Percentiles rank a stretch among this genome's conserved stretches.
Evolutionary conservation across 139 green algal genomes (phyloP).

Genomic region (Closterium sp.): DNA sequence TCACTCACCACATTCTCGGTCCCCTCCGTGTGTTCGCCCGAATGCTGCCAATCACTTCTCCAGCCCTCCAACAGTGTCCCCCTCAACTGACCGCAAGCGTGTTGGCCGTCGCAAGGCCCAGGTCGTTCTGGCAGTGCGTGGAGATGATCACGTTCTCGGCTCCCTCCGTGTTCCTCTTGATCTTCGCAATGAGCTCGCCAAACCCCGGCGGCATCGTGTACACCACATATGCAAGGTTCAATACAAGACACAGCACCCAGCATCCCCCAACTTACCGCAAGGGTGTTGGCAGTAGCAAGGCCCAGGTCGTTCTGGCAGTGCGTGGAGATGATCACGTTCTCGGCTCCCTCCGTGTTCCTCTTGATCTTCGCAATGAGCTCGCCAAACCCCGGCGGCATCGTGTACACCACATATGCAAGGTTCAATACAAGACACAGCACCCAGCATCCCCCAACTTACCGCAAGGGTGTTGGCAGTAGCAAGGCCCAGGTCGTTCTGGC

Average conservation of each 20-base stretch:
- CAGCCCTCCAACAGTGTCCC: too few relatives aligned
- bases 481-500: conserved; percentile 98
- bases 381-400: conserved; percentile 92
- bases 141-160: conserved; percentile 84
- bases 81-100: conserved; percentile 64
- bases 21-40: too few relatives aligned
- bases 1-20: too few relatives aligned
- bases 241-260: too few relatives aligned
- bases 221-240: too few relatives aligned
- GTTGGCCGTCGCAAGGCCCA: conserved; percentile 95
- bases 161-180: conserved; percentile 83
- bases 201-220: conserved; percentile 96
- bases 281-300: conserved; percentile 91
- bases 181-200: conserved; percentile 77
- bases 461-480: conserved; percentile 93
- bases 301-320: conserved; percentile 99
- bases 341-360: conserved; percentile 78
- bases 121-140: conserved; percentile 98
- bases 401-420: conserved; percentile 93
- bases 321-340: conserved; percentile 88
- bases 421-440: too few relatives aligned
- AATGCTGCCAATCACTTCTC: too few relatives aligned
- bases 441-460: not conserved
- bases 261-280: conserved; percentile 58
- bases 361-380: conserved; percentile 82